Evolutionary conservation across 306 rosid species (phyloP), one percentile per base, ranked within the genome.

Genomic region (Vigna radiata): DNA sequence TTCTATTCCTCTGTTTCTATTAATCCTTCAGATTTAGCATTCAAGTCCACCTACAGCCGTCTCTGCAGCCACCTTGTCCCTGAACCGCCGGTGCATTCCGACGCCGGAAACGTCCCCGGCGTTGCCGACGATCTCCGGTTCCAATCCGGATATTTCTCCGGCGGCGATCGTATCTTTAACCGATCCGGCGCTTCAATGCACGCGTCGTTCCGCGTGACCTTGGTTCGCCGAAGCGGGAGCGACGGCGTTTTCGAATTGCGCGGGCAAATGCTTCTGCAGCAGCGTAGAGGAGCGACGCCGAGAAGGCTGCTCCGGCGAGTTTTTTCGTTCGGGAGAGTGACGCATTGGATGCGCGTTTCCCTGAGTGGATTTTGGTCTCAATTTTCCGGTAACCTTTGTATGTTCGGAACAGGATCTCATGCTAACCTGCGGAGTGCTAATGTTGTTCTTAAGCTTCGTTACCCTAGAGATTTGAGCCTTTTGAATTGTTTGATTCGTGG

Each of bases 401-500:
- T 94, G 98, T 52, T 91, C 37, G 96, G 97, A 77, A 76, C 63
- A 1, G 86, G 80, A 50, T 53, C 73, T 33, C 68, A 68, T 41
- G 88, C 82, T 75, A 48, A 19, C 14, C 44, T 47, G 5, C 14
- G 15, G 62, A 53, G 70, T 81, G 60, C 76, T 73, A 33, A 70
- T 73, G 93, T 79, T 73, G 79, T 89, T 89, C 77, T 94, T 59
- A 88, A 89, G 86, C 88, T 94, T 86, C 73, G 84, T 88, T 91
- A 82, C 75, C 91, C 94, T 0, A 14, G 41, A n/a, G 79, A 68
- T 63, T 77, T 73, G 9, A 84, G 43, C 25, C 27, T 90, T 79
- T 71, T 83, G 49, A 60, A 43, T 68, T 84, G 88, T 84, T 85
- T 94, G 77, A 70, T 92, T 82, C 76, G 62, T 83, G 98, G 98